These are phyloP conservation scores for Tetragonia tetragonoides DNA, from an alignment of 148 eudicot species.

Conservation along the genomic window DNA sequence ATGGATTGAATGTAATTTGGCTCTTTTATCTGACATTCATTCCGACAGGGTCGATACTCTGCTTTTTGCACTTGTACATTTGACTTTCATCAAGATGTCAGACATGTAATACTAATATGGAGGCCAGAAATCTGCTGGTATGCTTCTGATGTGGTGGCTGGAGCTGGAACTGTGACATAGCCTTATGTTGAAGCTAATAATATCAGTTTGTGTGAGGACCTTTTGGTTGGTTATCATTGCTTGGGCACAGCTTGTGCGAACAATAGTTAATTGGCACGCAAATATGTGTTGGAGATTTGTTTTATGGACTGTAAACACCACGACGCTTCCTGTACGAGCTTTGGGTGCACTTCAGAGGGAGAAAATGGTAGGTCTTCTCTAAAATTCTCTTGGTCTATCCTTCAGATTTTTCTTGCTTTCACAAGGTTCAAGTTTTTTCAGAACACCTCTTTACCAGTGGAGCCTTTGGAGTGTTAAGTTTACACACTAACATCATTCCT, in stretches of 20 bases:
- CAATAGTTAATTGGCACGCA: slow-evolving; percentile 44
- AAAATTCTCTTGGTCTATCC: not conserved
- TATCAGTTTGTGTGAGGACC: slow-evolving; percentile 35
- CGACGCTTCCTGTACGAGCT: slow-evolving; percentile 60
- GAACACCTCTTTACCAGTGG: not conserved
- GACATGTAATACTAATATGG: slow-evolving; percentile 8
- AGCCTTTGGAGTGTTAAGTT: not conserved
- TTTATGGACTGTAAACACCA: slow-evolving; percentile 34
- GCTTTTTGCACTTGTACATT: not conserved
- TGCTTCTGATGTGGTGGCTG: slow-evolving; percentile 20
- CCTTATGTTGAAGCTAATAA: slow-evolving; percentile 31
- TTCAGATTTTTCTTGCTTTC: not conserved
- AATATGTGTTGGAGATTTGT: slow-evolving; percentile 42
- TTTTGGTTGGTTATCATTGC: slow-evolving; percentile 40
- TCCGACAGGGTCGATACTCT: not conserved
- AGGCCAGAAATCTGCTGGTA: not conserved
- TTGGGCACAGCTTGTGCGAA: slow-evolving; percentile 54
- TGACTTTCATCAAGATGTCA: not conserved
- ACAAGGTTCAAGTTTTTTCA: not conserved
- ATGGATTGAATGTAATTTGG: not conserved
- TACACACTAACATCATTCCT: not conserved
- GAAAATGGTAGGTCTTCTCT: slow-evolving; percentile 45
- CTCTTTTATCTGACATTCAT: not conserved
- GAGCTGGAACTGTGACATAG: slow-evolving; percentile 30
- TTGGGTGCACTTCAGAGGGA: slow-evolving; percentile 61